Base-by-base conservation (phyloP, 106 monocot species). In the Dactylorhiza incarnata region DNA sequence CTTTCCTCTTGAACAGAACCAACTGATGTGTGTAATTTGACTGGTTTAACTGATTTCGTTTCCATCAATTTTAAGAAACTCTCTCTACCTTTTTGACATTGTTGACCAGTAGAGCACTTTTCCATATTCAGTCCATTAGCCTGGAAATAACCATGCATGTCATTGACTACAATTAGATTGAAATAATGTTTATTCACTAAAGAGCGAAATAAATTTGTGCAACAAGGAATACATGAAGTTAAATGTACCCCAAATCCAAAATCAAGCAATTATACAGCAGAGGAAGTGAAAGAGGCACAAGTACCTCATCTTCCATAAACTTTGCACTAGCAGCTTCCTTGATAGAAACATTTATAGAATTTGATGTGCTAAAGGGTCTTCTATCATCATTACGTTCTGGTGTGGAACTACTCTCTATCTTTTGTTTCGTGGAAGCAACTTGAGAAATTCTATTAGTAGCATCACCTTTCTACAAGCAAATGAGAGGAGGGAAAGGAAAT, bases 301-400 rank as follows among this genome's bases (percentile, higher is more conserved):
- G 10, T 65, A 65, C 65, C 65, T 69, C 14, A 12, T 69, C 8
- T 9, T 46, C 45, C 69, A 45, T 7, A 14, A 46, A 14, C 45
- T 3, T 46, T 46, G 43, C 1, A 46, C 17, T 16, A 69, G 29
- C 45, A 69, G 46, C 69, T 46, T 69, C 45, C 45, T 17, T 69
- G 7, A 46, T 69, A n/a, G 45, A 17, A 69, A 2, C 69, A 69
- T n/a, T 45, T 45, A n/a, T 69, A 37, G 69, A 1, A 12, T 69
- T 69, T 69, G 69, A 46, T 16, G 19, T 11, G 13, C 44, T 69
- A 43, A 69, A 69, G 13, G 65, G 69, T 69, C 69, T 69, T 46
- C 11, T 45, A 65, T 65, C 65, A 65, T 69, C 69, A 44, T n/a
- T 44, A 69, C 15, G 6, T 12, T 5, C 24, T 69, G 44, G 6